Evolutionary conservation across 805 yeast species (phyloP).

Genomic region (Gaillardinia entomophila): DNA sequence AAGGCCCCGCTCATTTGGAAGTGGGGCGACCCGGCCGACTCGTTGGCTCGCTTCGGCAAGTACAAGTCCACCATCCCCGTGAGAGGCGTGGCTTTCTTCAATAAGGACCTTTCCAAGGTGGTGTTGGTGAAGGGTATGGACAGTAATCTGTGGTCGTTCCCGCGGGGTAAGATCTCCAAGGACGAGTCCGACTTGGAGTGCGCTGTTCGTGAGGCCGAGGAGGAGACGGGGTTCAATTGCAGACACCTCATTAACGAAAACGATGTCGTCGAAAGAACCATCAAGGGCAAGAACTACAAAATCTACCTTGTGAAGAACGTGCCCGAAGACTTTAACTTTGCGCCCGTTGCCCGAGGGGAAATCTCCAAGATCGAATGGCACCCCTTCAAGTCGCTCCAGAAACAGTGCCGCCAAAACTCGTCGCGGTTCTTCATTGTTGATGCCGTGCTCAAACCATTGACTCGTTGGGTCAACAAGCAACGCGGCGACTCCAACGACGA

Average conservation of each 20-base stretch:
- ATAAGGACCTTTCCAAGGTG: slow-evolving; percentile 60
- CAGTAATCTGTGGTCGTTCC: slow-evolving; percentile 84
- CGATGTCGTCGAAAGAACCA: slow-evolving; percentile 75
- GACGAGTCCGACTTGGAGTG: slow-evolving; percentile 85
- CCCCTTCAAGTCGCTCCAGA: slow-evolving; percentile 41
- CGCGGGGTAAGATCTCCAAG: slow-evolving; percentile 93
- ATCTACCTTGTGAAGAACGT: slow-evolving; percentile 74
- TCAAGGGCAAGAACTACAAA: slow-evolving; percentile 78
- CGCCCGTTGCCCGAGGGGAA: slow-evolving; percentile 83
- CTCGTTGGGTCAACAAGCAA: slow-evolving; percentile 50
- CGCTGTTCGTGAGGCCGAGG: slow-evolving; percentile 86
- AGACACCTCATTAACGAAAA: slow-evolving; percentile 61
- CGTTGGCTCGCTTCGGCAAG: slow-evolving; percentile 69
- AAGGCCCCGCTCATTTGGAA: slow-evolving; percentile 75
- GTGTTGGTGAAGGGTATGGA: slow-evolving; percentile 82
- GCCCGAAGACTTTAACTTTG: slow-evolving; percentile 69
- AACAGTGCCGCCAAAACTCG: slow-evolving; percentile 36
- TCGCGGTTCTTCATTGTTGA: slow-evolving; percentile 40
- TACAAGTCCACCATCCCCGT: slow-evolving; percentile 93
- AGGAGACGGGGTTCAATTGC: slow-evolving; percentile 85
- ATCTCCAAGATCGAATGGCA: slow-evolving; percentile 80
- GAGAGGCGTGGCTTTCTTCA: slow-evolving; percentile 88
- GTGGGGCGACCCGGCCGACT: slow-evolving; percentile 81
- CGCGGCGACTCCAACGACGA: slow-evolving; percentile 46
- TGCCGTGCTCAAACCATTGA: slow-evolving; percentile 46